Percentiles rank a stretch among this genome's conserved stretches.
Evolutionary conservation across 306 rosid genomes (phyloP).

Genomic region (Nissolia schottii): DNA sequence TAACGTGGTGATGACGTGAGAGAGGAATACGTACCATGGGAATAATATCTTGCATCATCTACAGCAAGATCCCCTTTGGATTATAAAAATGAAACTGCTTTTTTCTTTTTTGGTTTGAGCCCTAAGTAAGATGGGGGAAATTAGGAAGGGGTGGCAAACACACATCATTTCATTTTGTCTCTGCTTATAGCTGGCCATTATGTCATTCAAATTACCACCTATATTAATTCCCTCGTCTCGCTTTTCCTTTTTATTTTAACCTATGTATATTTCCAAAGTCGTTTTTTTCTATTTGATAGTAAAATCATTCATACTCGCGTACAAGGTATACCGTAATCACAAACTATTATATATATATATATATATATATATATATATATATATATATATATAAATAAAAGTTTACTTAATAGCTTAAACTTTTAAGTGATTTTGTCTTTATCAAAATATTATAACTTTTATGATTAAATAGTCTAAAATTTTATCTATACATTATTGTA

Average conservation of each 20-base stretch:
- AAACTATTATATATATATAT: too few relatives aligned
- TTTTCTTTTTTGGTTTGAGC: slow-evolving; percentile 29
- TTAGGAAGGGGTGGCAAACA: slow-evolving; percentile 69
- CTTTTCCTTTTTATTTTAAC: background rate
- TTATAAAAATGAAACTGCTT: slow-evolving; percentile 16
- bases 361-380: too few relatives aligned
- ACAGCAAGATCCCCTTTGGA: slow-evolving; percentile 14
- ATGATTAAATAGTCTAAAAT: too few relatives aligned
- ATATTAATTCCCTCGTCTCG: too few relatives aligned
- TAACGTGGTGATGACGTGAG: slow-evolving; percentile 61
- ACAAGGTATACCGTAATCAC: too few relatives aligned
- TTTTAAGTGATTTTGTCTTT: too few relatives aligned
- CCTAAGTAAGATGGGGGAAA: slow-evolving; percentile 32
- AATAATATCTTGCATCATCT: slow-evolving; percentile 28
- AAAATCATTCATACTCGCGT: too few relatives aligned
- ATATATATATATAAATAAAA: too few relatives aligned
- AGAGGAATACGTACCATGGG: slow-evolving; percentile 29
- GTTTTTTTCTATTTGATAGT: too few relatives aligned
- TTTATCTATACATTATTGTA: too few relatives aligned
- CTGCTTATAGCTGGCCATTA: slow-evolving; percentile 54
- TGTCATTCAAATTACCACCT: slow-evolving; percentile 44
- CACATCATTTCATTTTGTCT: slow-evolving; percentile 91
- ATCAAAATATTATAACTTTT: too few relatives aligned
- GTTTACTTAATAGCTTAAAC: too few relatives aligned
- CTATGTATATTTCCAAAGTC: background rate